A percentile compares a stretch with the other conserved stretches of the same genome.
Evolutionary conservation across 2,329 filamentous ascomycete species (phyloP).

Genomic region (Thelonectria blattea): DNA sequence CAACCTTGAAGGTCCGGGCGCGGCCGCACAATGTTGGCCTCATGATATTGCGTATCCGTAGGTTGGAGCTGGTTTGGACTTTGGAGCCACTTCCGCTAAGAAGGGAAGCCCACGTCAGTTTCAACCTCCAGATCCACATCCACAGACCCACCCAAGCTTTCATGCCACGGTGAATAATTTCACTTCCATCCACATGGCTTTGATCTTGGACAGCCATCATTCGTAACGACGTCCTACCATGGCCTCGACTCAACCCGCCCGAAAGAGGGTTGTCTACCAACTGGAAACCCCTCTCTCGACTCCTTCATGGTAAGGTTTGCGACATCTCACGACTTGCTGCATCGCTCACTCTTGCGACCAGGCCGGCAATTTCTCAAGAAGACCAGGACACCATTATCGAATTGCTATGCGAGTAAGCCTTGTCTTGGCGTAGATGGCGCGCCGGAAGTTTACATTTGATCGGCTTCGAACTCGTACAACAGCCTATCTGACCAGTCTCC

Average conservation of each 20-base stretch:
- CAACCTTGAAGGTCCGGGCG: too few relatives aligned
- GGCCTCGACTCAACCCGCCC: constrained; percentile 34
- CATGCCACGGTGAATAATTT: background rate
- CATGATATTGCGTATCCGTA: too few relatives aligned
- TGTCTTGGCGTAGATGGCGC: background rate
- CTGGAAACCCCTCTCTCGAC: constrained; percentile 70
- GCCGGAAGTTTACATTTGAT: background rate
- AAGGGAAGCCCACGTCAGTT: background rate
- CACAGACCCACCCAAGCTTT: background rate
- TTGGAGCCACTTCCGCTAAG: too few relatives aligned
- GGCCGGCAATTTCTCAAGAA: constrained; percentile 64
- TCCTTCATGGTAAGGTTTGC: constrained; percentile 59
- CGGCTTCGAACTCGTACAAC: background rate
- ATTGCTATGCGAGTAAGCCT: constrained; percentile 66
- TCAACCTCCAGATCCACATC: background rate
- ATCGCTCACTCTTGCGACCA: constrained; percentile 41
- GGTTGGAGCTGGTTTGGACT: too few relatives aligned
- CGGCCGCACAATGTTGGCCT: too few relatives aligned
- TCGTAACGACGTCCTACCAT: background rate
- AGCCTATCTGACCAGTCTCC: constrained; percentile 8
- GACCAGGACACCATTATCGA: constrained; percentile 71
- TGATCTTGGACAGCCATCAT: background rate
- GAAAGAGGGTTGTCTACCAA: constrained; percentile 67
- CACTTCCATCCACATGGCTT: background rate
- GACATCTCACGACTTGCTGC: background rate